phyloP scores from a whole-genome alignment of 768 basidiomycete species.

The Galerina sulciceps region DNA sequence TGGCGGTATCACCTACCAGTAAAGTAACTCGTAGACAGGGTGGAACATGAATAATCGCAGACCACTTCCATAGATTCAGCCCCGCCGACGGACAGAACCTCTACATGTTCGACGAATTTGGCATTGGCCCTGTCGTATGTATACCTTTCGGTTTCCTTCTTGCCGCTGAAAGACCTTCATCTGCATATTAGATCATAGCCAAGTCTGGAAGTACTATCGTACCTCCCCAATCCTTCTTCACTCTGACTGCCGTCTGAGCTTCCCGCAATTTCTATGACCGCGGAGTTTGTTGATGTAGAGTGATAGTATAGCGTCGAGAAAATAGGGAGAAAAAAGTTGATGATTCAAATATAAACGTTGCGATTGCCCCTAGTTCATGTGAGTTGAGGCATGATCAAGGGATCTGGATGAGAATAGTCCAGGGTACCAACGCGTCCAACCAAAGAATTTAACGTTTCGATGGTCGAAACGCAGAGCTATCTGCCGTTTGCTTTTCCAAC shows the following conservation, averaged over 20 bases:
- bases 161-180: too few species aligned
- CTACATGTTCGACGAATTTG: background rate
- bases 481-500: background rate
- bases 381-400: too few species aligned
- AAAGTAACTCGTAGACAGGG: background rate
- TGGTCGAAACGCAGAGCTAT: too few species aligned
- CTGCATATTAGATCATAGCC: background rate
- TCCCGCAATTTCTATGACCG: too few species aligned
- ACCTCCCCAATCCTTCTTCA: background rate
- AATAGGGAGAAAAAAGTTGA: too few species aligned
- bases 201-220: background rate
- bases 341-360: too few species aligned
- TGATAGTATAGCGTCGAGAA: background rate
- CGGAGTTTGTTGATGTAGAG: background rate
- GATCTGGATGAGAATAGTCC: too few species aligned
- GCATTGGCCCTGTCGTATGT: background rate
- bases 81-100: background rate
- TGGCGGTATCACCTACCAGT: background rate
- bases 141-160: background rate
- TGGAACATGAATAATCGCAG: background rate
- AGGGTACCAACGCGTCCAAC: too few species aligned
- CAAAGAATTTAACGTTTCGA: too few species aligned
- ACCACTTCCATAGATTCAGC: background rate
- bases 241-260: background rate
- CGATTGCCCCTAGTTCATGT: too few species aligned